phyloP scores from a whole-genome alignment of 441 rosid species.

The Macaranga tanarius region DNA sequence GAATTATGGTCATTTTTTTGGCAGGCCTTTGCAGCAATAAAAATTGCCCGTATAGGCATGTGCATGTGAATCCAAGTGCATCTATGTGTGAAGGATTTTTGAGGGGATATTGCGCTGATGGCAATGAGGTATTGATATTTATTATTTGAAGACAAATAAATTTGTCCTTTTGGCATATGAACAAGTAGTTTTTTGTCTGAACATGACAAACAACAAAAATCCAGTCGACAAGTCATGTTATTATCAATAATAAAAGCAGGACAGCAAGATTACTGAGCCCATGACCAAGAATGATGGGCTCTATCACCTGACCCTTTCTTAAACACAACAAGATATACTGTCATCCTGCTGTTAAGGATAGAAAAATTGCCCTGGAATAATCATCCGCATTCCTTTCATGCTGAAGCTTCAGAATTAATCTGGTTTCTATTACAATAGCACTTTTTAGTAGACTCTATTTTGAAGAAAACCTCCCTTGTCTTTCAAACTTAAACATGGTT shows the following conservation, averaged over 20 bases:
- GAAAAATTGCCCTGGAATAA: not conserved
- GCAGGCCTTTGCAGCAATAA: slow-evolving; percentile 89
- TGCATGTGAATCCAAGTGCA: slow-evolving; percentile 84
- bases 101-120: slow-evolving; percentile 90
- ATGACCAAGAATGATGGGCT: not conserved
- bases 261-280: not conserved
- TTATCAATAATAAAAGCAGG: not conserved
- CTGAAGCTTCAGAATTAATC: not conserved
- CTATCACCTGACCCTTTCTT: not conserved
- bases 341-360: too few relatives aligned
- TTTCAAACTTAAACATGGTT: not conserved
- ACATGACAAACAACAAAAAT: not conserved
- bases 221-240: not conserved
- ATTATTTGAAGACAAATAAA: not conserved
- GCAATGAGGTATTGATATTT: slow-evolving; percentile 68
- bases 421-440: not conserved
- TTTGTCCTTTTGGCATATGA: not conserved
- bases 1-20: slow-evolving; percentile 32
- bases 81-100: slow-evolving; percentile 83
- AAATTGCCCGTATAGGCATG: slow-evolving; percentile 88
- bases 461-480: not conserved
- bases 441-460: not conserved
- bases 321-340: not conserved
- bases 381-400: not conserved
- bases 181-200: not conserved